Base-by-base conservation (phyloP, 345 rosid genomes). In the Linum lewisii region DNA sequence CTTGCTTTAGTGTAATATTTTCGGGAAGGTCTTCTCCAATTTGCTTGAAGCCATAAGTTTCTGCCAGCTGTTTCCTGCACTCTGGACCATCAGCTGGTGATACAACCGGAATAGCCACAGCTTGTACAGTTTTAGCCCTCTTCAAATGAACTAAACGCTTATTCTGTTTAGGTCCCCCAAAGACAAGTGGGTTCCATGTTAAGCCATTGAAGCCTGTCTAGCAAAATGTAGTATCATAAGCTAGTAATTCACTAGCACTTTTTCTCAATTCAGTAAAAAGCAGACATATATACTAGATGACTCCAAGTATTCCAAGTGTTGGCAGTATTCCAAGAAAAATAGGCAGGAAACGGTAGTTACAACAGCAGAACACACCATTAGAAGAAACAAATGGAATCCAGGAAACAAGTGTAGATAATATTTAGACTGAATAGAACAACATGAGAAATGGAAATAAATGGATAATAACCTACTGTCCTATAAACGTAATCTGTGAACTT, bases 11-110 rank as follows among this genome's bases (percentile, higher is more conserved):
- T 1, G 85, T 84, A 62, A 92, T 85, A 73, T 65, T 81, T 2
- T 72, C 86, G 50, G 97, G 97, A 74, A 88, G 91, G 18, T 82
- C 85, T 74, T 86, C 86, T 65, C 97, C 99, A 68, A 92, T 85
- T 74, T 86, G 82, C 67, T 59, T 75, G 71, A 92, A 88, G 26
- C 99, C 99, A 73, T 86, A 92, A 25, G 62, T 82, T 52, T 88
- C 89, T 5, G 93, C 88, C 57, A 84, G 65, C 68, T 83, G 77
- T 29, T 83, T 78, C 73, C 95, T 79, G 55, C 69, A 76, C 64
- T 83, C 83, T 50, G 79, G 73, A 71, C 68, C 72, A 24, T 86
- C 87, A 49, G 75, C 76, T 54, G 83, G 60, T n/a, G 77, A 79
- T 54, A 82, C 80, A 11, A 75, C 75, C 8, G 95, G 97, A 71